Conservation (phyloP, 345 rosid species). For the Conringia planisiliqua region DNA sequence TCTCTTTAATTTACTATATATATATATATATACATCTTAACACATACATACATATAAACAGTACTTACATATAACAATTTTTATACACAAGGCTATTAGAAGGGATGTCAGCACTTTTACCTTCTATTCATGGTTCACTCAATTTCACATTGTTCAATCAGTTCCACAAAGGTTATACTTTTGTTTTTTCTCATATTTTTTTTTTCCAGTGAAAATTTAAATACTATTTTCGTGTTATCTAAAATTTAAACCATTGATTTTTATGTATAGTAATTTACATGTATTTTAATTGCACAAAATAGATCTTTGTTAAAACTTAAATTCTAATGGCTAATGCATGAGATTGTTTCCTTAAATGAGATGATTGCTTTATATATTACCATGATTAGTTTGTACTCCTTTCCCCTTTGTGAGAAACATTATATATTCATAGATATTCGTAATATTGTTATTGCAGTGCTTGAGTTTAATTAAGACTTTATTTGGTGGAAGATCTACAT, state of each 20-base stretch:
- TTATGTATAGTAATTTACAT: neutral
- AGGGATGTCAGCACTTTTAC: neutral
- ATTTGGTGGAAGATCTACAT: conserved; percentile 12
- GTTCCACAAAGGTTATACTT: neutral
- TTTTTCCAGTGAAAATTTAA: neutral
- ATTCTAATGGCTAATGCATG: neutral
- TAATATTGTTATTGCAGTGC: neutral
- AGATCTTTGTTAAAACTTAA: neutral
- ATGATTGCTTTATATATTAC: conserved; percentile 18
- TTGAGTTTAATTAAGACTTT: conserved; percentile 6
- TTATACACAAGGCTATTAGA: neutral
- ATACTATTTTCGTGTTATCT: neutral
- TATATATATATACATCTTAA: neutral
- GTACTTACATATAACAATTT: neutral
- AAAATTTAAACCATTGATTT: neutral
- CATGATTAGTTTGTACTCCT: conserved; percentile 9
- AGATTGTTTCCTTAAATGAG: conserved; percentile 1
- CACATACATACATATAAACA: neutral
- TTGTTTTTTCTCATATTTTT: neutral
- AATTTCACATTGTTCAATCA: neutral
- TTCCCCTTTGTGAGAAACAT: neutral
- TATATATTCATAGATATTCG: neutral
- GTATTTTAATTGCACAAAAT: neutral
- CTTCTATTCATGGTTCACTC: neutral
- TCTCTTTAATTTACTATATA: neutral